phyloP scores from a whole-genome alignment of 768 basidiomycete genomes.

The Naganishia onofrii region DNA sequence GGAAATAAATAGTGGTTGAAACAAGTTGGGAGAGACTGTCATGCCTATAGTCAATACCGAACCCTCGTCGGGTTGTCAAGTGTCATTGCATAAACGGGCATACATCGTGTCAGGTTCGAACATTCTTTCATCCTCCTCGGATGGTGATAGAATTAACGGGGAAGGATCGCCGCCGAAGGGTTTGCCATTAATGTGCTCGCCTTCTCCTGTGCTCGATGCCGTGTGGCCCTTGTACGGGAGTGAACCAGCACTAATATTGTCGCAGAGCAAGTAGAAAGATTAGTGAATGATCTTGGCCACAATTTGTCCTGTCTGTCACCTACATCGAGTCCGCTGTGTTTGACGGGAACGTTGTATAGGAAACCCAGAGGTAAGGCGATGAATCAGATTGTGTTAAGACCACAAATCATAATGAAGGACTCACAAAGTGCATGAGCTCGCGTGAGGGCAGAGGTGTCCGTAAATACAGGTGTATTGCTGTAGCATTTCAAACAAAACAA shows the following conservation, averaged over 20 bases:
- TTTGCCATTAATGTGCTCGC: slow-evolving; percentile 5
- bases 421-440: slow-evolving; percentile 9
- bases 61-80: too few relatives aligned
- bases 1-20: neutral
- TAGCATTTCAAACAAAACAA: neutral
- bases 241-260: slow-evolving; percentile 8
- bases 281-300: neutral
- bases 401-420: too few relatives aligned
- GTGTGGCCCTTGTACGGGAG: slow-evolving; percentile 9
- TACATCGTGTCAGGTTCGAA: neutral
- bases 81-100: too few relatives aligned
- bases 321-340: slow-evolving; percentile 14
- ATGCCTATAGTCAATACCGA: neutral
- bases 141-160: neutral
- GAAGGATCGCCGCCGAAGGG: neutral
- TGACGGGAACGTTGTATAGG: neutral
- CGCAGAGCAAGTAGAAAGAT: neutral
- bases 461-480: slow-evolving; percentile 29
- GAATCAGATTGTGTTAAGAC: neutral
- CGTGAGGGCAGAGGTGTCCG: slow-evolving; percentile 26
- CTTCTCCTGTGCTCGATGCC: slow-evolving; percentile 9
- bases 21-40: neutral
- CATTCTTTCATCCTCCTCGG: neutral
- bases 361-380: neutral
- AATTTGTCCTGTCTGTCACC: neutral